Conservation (phyloP, 225 moss, liverwort and hornwort genomes). For the Asterella californica region DNA sequence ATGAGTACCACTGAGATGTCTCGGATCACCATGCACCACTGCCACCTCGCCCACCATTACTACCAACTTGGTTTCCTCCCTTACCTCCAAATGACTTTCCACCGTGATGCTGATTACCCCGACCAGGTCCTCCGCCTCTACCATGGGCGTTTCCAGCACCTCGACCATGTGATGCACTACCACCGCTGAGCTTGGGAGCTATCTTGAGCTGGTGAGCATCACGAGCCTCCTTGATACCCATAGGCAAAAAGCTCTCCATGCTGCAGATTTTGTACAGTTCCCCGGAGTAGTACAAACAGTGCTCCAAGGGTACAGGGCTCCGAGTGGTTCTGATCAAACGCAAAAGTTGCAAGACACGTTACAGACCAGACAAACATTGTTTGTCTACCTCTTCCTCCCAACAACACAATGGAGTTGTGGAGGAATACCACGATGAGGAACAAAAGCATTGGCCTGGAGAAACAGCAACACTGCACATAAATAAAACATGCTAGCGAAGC, state of each 20-base stretch:
- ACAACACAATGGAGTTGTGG: background rate
- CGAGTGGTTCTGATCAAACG: slow-evolving; percentile 59
- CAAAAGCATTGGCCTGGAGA: too few relatives aligned
- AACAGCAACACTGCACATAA: background rate
- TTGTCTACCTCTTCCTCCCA: too few relatives aligned
- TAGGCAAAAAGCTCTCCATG: slow-evolving; percentile 69
- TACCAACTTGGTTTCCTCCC: slow-evolving; percentile 47
- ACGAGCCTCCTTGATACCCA: slow-evolving; percentile 84
- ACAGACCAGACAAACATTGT: too few relatives aligned
- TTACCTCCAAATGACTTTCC: slow-evolving; percentile 46
- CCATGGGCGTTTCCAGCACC: slow-evolving; percentile 38
- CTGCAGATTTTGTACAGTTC: slow-evolving; percentile 93
- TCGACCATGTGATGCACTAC: slow-evolving; percentile 53
- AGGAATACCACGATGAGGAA: background rate
- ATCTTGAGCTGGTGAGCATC: slow-evolving; percentile 81
- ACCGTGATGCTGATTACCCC: slow-evolving; percentile 29
- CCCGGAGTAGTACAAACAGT: slow-evolving; percentile 88
- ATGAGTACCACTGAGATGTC: slow-evolving; percentile 99
- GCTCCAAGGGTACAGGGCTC: slow-evolving; percentile 95
- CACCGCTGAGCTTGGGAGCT: slow-evolving; percentile 42
- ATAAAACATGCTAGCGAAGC: too few relatives aligned
- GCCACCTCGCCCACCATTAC: slow-evolving; percentile 64
- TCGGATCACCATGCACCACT: slow-evolving; percentile 91
- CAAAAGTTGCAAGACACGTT: too few relatives aligned
- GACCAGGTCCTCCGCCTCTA: slow-evolving; percentile 58